A percentile compares a stretch with the other conserved stretches of the same genome.
Conservation (phyloP, 495 filamentous ascomycete genomes). For the Hypoxylon subgilvum region DNA sequence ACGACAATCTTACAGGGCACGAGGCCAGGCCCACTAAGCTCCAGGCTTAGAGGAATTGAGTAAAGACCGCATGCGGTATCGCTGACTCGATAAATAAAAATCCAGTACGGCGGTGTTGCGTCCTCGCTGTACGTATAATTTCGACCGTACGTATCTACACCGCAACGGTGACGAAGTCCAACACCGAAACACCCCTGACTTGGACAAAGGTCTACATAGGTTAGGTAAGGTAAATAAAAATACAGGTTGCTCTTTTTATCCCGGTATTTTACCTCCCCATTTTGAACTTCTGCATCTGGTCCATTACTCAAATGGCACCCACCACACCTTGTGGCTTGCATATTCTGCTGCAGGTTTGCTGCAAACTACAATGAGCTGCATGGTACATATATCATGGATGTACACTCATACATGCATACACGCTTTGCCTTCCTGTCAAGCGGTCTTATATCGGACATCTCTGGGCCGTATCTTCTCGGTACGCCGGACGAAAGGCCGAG, state of each 20-base stretch:
- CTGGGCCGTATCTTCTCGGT: conserved; percentile 12
- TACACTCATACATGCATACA: conserved; percentile 16
- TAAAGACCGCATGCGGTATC: conserved; percentile 26
- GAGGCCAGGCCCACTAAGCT: conserved; percentile 29
- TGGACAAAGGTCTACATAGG: neutral
- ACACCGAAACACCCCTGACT: conserved; percentile 27
- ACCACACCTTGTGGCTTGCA: conserved; percentile 21
- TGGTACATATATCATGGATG: no score
- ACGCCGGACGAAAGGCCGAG: conserved; percentile 29
- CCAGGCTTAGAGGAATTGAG: no score
- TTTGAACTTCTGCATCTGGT: conserved; percentile 10
- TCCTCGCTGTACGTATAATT: no score
- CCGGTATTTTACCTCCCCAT: conserved; percentile 34
- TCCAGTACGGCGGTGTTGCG: no score
- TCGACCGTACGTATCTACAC: conserved; percentile 4
- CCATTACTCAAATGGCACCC: conserved; percentile 23
- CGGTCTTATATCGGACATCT: conserved; percentile 32
- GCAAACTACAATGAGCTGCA: conserved; percentile 11
- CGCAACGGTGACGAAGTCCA: conserved; percentile 32
- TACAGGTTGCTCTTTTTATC: no score
- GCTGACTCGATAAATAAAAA: conserved; percentile 8
- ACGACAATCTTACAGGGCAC: conserved; percentile 28
- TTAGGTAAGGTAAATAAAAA: conserved; percentile 31
- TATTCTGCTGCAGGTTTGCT: conserved; percentile 9
- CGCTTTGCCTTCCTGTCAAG: conserved; percentile 9